Conservation (phyloP, 1,284 basidiomycete species). For the Leccinum insigne region DNA sequence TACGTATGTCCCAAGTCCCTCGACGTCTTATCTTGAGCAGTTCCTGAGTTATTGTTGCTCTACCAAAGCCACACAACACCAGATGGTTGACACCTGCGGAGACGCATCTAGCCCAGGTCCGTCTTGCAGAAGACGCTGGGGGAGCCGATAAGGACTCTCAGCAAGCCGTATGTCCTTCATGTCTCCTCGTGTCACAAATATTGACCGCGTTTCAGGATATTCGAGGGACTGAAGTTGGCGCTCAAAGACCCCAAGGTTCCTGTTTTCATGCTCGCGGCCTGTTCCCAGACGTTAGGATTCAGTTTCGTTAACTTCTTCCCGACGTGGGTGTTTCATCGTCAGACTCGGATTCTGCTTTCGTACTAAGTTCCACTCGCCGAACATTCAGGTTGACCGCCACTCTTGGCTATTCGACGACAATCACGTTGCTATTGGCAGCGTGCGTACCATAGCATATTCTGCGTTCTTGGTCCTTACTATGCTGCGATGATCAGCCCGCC, state of each 20-base stretch:
- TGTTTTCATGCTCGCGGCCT: background rate
- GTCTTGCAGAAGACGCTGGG: constrained; percentile 1
- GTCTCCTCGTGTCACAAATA: background rate
- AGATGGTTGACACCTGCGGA: constrained; percentile 62
- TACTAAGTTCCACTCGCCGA: background rate
- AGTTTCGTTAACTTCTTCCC: background rate
- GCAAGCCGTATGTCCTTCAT: background rate
- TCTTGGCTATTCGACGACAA: background rate
- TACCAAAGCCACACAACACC: constrained; percentile 61
- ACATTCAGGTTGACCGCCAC: background rate
- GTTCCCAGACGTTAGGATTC: background rate
- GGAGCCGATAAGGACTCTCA: constrained; percentile 1
- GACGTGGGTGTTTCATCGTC: background rate
- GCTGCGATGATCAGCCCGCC: background rate
- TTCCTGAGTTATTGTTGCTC: background rate
- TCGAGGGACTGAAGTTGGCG: background rate
- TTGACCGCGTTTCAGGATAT: background rate
- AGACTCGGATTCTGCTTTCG: background rate
- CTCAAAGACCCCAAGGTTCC: background rate
- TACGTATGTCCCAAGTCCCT: constrained; percentile 39
- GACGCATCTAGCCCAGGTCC: constrained; percentile 49
- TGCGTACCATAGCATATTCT: background rate
- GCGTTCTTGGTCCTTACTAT: background rate
- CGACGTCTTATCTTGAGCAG: background rate
- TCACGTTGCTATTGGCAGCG: background rate